Base-by-base conservation (phyloP, 352 stramenopile genomes). In the Thraustotheca clavata region DNA sequence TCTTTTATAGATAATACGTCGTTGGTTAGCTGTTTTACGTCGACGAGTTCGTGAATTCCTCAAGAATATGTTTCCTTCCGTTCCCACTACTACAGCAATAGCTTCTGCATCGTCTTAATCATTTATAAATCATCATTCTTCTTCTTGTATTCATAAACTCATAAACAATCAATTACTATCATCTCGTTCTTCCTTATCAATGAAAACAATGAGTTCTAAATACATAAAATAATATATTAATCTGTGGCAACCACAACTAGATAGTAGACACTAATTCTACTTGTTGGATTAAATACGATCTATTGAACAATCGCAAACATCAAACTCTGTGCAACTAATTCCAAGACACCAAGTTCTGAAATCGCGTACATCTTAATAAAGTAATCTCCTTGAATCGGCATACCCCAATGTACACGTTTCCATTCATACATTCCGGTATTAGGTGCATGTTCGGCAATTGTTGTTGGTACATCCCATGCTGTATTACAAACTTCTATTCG, bases 331-430 rank as follows among this genome's bases (percentile, higher is more conserved):
- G 36, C 57, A n/a, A 65, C 46, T 9, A 65, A 46, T 20, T 52
- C 39, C 27, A 54, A 31, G 9, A 43, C 20, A 50, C 72, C 70
- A 62, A 83, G 69, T 57, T 83, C 74, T 40, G 79, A 86, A 48
- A 82, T 79, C 70, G 88, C 83, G 74, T 91, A 94, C 71, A 91
- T 87, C 72, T 91, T 91, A 57, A 94, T 75, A 73, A 88, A 94
- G 74, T 94, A 94, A 62, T 79, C 80, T 52, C 88, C 79, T 36
- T 73, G 78, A 62, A 91, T 94, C 14, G 84, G 84, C 80, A 94
- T 85, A 59, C 84, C 84, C 84, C 84, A 94, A 47, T 89, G 87
- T 52, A 94, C 84, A 31, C 79, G 77, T 34, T 75, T 78, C 84
- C 84, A 94, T 49, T 80, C 71, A 65, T 83, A 88, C 20, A 67